Evolutionary conservation across 2,329 filamentous ascomycete species (phyloP).

Genomic region (Sporothrix brunneoviolacea): DNA sequence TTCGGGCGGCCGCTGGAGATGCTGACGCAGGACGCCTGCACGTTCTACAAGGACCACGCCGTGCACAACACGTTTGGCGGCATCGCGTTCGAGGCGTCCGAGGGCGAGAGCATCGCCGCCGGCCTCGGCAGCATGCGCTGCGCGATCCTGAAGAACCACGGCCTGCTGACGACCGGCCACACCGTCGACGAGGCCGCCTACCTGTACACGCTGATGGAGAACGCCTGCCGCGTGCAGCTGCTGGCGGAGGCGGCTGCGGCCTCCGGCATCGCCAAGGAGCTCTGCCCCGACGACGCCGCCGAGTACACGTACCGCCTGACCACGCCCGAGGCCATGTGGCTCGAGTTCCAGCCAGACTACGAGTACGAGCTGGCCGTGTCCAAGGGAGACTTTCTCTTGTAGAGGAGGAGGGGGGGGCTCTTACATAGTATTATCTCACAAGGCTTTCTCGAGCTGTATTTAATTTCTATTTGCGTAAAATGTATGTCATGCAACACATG

Average conservation of each 20-base stretch:
- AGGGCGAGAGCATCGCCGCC: constrained; percentile 48
- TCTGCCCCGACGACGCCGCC: constrained; percentile 32
- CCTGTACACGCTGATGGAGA: constrained; percentile 55
- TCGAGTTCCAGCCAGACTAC: constrained; percentile 45
- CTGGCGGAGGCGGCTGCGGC: constrained; percentile 46
- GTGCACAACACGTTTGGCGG: constrained; percentile 55
- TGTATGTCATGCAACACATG: no score
- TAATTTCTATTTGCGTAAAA: no score
- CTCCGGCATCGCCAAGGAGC: constrained; percentile 13
- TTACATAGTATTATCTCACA: no score
- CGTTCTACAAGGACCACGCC: constrained; percentile 49
- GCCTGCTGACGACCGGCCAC: constrained; percentile 51
- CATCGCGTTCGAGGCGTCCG: constrained; percentile 49
- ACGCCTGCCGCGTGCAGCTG: constrained; percentile 60
- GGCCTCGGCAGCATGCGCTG: constrained; percentile 34
- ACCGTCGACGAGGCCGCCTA: constrained; percentile 60
- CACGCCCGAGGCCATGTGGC: constrained; percentile 37
- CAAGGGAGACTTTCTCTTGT: no score
- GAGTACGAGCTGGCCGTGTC: no score
- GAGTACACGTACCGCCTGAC: constrained; percentile 20
- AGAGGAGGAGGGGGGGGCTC: no score
- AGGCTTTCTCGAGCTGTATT: no score
- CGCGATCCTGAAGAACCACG: constrained; percentile 57
- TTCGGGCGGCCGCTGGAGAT: constrained; percentile 52
- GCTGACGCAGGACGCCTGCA: constrained; percentile 50